Evolutionary conservation across 2,329 filamentous ascomycete species (phyloP).

Genomic region (Colletotrichum sp.): DNA sequence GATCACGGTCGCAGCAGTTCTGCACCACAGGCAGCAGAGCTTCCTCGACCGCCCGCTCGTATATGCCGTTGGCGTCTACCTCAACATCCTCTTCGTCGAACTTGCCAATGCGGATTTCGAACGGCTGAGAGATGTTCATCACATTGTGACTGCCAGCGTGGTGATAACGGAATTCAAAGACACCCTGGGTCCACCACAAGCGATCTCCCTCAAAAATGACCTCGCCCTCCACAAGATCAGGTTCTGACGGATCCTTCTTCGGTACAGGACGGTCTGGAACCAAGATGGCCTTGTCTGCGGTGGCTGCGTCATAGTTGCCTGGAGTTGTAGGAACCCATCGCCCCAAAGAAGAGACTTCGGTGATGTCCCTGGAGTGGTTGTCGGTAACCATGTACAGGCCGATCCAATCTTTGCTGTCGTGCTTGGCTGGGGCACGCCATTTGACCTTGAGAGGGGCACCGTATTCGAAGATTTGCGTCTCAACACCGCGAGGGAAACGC

Average conservation of each 20-base stretch:
- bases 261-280: conserved; percentile 66
- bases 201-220: conserved; percentile 91
- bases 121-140: conserved; percentile 92
- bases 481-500: conserved; percentile 71
- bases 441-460: conserved; percentile 87
- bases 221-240: conserved; percentile 74
- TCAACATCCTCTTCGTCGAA: conserved; percentile 79
- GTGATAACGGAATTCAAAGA: conserved; percentile 97
- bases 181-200: conserved; percentile 95
- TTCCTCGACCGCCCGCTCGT: conserved; percentile 74
- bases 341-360: conserved; percentile 83
- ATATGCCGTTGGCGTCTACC: conserved; percentile 61
- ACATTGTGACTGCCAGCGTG: conserved; percentile 91
- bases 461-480: conserved; percentile 84
- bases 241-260: conserved; percentile 54
- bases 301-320: conserved; percentile 76
- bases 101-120: conserved; percentile 83
- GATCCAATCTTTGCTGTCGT: conserved; percentile 93
- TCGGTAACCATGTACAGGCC: conserved; percentile 96
- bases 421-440: conserved; percentile 88
- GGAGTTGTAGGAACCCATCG: conserved; percentile 86
- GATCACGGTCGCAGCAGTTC: conserved; percentile 92
- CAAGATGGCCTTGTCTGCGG: conserved; percentile 78
- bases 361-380: conserved; percentile 84
- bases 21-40: conserved; percentile 82